phyloP scores from a whole-genome alignment of 2,329 filamentous ascomycete genomes.

The Helminthosporium solani region DNA sequence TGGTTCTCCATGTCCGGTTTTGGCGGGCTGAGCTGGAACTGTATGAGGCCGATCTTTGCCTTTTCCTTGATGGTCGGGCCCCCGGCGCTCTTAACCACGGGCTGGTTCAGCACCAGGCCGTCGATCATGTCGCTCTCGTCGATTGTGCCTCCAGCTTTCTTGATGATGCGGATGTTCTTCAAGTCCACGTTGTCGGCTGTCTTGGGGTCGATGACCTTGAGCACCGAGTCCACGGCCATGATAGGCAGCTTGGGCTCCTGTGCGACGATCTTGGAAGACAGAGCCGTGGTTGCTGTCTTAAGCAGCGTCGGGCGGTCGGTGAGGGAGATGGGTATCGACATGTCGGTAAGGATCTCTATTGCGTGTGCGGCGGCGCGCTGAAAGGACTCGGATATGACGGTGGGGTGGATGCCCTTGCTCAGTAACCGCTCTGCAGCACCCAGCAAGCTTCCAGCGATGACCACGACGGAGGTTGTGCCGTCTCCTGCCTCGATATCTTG shows the following conservation, averaged over 20 bases:
- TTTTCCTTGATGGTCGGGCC: conserved; percentile 94
- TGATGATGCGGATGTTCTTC: conserved; percentile 93
- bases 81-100: conserved; percentile 88
- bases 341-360: conserved; percentile 86
- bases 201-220: conserved; percentile 93
- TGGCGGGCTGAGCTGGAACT: conserved; percentile 96
- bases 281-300: conserved; percentile 93
- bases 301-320: conserved; percentile 85
- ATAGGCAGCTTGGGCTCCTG: conserved; percentile 96
- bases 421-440: conserved; percentile 91
- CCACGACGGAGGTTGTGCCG: conserved; percentile 96
- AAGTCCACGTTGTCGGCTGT: conserved; percentile 96
- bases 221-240: conserved; percentile 96
- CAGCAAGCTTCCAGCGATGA: conserved; percentile 92
- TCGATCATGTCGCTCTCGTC: conserved; percentile 98
- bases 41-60: conserved; percentile 92
- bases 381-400: conserved; percentile 96
- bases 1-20: conserved; percentile 99
- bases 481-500: conserved; percentile 99
- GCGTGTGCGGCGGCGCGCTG: conserved; percentile 88
- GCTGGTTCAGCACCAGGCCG: conserved; percentile 87
- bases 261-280: conserved; percentile 98
- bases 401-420: conserved; percentile 89
- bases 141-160: conserved; percentile 97
- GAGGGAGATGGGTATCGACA: conserved; percentile 91